phyloP scores from a whole-genome alignment of 1,284 basidiomycete genomes.

The Coniophora puteana region DNA sequence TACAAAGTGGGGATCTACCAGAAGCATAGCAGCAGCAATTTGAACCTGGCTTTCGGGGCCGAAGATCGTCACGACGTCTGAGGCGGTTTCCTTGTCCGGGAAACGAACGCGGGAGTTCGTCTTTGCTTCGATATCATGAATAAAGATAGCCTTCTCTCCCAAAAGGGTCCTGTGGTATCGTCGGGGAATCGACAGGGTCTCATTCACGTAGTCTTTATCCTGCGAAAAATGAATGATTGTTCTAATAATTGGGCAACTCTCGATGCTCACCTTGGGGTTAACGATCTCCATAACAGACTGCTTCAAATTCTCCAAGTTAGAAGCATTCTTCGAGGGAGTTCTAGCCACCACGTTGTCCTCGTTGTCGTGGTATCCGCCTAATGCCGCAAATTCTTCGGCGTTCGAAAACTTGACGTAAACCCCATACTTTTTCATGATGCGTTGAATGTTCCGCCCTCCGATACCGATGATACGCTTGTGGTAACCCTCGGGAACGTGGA shows the following conservation, averaged over 20 bases:
- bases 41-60: conserved; percentile 97
- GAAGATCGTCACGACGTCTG: conserved; percentile 89
- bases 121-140: conserved; percentile 95
- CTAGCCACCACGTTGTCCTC: conserved; percentile 98
- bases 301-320: conserved; percentile 94
- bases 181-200: conserved; percentile 89
- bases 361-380: conserved; percentile 96
- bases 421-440: conserved; percentile 99
- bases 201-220: conserved; percentile 97
- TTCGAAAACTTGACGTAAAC: conserved; percentile 99
- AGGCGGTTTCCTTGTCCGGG: conserved; percentile 93
- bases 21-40: conserved; percentile 93
- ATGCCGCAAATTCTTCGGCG: conserved; percentile 93
- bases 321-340: conserved; percentile 96
- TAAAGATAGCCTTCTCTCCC: conserved; percentile 96
- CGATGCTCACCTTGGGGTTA: conserved; percentile 76
- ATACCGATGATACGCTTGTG: conserved; percentile 99
- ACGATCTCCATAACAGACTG: conserved; percentile 97
- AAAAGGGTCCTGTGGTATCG: conserved; percentile 93
- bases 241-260: too few relatives aligned
- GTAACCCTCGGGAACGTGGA: conserved; percentile 97
- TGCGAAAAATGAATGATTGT: conserved; percentile 25
- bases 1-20: conserved; percentile 48
- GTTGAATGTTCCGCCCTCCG: conserved; percentile 96
- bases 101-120: conserved; percentile 94